A percentile compares a stretch with the other conserved stretches of the same genome.
phyloP scores from a whole-genome alignment of 176 grass and related monocot species.

The Typha latifolia region DNA sequence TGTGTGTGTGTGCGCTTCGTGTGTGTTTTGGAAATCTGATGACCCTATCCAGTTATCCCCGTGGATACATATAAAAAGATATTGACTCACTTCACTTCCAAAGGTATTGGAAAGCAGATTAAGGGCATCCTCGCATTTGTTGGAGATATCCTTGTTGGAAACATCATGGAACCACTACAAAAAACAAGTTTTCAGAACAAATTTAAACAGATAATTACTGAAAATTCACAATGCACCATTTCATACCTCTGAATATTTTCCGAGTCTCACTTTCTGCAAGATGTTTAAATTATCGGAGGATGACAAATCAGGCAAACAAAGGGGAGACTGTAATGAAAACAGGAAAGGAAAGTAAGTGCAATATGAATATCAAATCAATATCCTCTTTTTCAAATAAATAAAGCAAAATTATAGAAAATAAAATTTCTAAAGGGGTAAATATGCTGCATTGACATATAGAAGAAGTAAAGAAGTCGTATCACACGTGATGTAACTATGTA shows the following conservation, averaged over 20 bases:
- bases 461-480: neutral
- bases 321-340: constrained; percentile 43
- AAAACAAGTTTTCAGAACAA: constrained; percentile 20
- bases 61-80: constrained; percentile 1
- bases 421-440: neutral
- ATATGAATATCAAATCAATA: neutral
- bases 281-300: constrained; percentile 51
- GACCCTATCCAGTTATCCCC: no score
- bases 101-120: constrained; percentile 50
- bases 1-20: no score
- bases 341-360: constrained; percentile 11
- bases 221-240: constrained; percentile 7
- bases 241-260: constrained; percentile 85
- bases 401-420: neutral
- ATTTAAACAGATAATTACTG: constrained; percentile 7
- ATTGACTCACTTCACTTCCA: constrained; percentile 56
- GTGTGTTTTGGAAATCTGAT: no score
- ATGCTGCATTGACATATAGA: neutral
- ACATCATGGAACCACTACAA: constrained; percentile 99
- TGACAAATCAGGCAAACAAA: constrained; percentile 73
- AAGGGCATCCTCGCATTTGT: constrained; percentile 86
- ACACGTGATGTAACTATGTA: neutral
- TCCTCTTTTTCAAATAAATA: neutral
- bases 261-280: constrained; percentile 62
- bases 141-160: constrained; percentile 57